Conservation (phyloP, 306 rosid genomes). For the Castanea sativa region DNA sequence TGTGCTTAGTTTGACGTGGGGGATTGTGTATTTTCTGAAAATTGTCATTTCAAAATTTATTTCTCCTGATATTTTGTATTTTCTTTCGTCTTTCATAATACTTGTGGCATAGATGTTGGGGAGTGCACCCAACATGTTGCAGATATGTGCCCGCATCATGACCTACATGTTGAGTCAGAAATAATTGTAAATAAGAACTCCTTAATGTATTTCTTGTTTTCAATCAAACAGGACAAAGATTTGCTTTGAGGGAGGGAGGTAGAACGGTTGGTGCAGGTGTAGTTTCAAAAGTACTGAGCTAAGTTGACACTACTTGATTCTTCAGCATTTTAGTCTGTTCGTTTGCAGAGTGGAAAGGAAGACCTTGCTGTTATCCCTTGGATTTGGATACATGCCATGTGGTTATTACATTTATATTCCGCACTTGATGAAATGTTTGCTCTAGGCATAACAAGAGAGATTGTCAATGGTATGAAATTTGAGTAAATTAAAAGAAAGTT, state of each 20-base stretch:
- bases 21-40: neutral
- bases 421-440: conserved; percentile 15
- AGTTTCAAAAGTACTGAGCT: conserved; percentile 82
- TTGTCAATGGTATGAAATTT: conserved; percentile 28
- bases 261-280: conserved; percentile 99
- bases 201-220: conserved; percentile 10
- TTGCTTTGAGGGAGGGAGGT: conserved; percentile 98
- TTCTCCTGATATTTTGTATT: neutral
- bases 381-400: conserved; percentile 32
- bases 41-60: neutral
- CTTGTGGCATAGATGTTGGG: neutral
- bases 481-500: conserved; percentile 35
- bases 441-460: conserved; percentile 11
- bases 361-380: conserved; percentile 19
- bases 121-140: too few species aligned
- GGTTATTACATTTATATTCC: conserved; percentile 31
- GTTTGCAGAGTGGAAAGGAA: conserved; percentile 23
- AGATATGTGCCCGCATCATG: too few species aligned
- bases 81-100: neutral
- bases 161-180: neutral
- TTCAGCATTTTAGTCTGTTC: conserved; percentile 22
- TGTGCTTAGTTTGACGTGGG: neutral
- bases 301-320: conserved; percentile 24
- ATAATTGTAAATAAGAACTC: neutral
- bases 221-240: conserved; percentile 82